phyloP scores from a whole-genome alignment of 2,329 filamentous ascomycete genomes.

The Amauroascus verrucosus region DNA sequence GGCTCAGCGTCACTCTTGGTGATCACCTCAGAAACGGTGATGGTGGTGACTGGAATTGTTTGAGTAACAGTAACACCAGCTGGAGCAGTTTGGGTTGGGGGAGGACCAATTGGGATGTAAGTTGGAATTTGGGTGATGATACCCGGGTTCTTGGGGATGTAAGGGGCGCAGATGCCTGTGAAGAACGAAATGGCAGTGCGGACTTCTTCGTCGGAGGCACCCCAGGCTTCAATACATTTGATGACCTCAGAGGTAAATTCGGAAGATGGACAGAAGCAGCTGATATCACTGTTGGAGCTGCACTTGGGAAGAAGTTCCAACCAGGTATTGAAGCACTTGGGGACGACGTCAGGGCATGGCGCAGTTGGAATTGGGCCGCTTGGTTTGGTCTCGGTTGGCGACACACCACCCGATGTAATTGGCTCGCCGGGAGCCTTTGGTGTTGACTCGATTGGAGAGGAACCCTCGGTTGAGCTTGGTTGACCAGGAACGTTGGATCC shows the following conservation, averaged over 20 bases:
- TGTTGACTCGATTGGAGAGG: neutral
- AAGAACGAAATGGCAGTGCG: conserved; percentile 68
- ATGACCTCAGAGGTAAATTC: conserved; percentile 71
- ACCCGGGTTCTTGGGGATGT: conserved; percentile 66
- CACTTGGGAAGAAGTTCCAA: conserved; percentile 58
- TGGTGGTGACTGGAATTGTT: conserved; percentile 28
- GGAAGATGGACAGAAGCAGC: conserved; percentile 77
- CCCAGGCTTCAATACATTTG: conserved; percentile 69
- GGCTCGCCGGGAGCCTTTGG: conserved; percentile 1
- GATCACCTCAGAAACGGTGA: conserved; percentile 30
- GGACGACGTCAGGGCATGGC: conserved; percentile 59
- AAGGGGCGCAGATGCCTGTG: conserved; percentile 77
- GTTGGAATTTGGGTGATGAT: conserved; percentile 66
- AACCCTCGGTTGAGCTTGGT: neutral
- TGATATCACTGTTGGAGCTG: conserved; percentile 68
- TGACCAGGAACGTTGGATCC: neutral
- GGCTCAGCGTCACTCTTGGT: conserved; percentile 12
- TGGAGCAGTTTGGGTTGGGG: conserved; percentile 36
- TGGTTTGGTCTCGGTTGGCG: conserved; percentile 3
- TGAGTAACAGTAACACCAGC: conserved; percentile 36
- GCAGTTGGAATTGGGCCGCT: conserved; percentile 13
- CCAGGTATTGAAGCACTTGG: conserved; percentile 89
- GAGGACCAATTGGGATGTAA: conserved; percentile 44
- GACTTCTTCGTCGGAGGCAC: conserved; percentile 54
- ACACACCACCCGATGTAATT: neutral